These are phyloP conservation scores for Monosporascus ibericus DNA, from an alignment of 2,329 filamentous ascomycete species.

Conservation along the genomic window DNA sequence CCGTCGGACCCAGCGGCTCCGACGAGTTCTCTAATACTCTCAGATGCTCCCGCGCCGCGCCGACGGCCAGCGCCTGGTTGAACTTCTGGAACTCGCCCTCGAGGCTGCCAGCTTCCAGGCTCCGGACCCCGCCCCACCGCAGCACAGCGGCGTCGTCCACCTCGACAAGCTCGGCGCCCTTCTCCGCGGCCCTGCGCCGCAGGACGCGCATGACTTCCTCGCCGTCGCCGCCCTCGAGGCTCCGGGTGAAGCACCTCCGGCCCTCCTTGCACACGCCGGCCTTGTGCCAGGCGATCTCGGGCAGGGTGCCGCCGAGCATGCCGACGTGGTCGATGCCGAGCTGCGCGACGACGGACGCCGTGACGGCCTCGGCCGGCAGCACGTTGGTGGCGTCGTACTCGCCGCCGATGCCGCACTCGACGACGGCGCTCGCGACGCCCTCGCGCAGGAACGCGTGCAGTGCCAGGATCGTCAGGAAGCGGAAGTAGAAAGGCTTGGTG, in stretches of 20 bases:
- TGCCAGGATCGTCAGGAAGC: conserved; percentile 83
- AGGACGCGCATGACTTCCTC: conserved; percentile 40
- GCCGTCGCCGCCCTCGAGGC: conserved; percentile 42
- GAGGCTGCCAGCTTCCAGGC: conserved; percentile 28
- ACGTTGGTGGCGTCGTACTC: conserved; percentile 93
- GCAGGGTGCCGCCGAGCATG: conserved; percentile 72
- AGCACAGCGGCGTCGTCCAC: conserved; percentile 32
- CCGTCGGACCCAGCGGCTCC: conserved; percentile 2
- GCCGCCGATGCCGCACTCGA: conserved; percentile 92
- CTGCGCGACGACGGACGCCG: conserved; percentile 68
- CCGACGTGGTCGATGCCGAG: conserved; percentile 80
- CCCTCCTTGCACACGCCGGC: conserved; percentile 74
- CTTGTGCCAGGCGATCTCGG: conserved; percentile 87
- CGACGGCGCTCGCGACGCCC: conserved; percentile 69
- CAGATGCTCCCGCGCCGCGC: conserved; percentile 54
- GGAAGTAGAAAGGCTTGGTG: conserved; percentile 85
- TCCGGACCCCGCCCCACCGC: conserved; percentile 33
- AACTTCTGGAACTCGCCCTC: conserved; percentile 48
- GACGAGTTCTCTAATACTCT: conserved; percentile 14
- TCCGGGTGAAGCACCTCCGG: conserved; percentile 56
- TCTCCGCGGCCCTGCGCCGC: conserved; percentile 52
- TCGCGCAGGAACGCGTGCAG: conserved; percentile 76
- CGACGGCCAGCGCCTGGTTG: conserved; percentile 53
- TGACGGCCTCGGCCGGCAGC: conserved; percentile 55
- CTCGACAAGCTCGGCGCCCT: conserved; percentile 38